Evolutionary conservation across 306 rosid species (phyloP).

Genomic region (Glycine latifolia): DNA sequence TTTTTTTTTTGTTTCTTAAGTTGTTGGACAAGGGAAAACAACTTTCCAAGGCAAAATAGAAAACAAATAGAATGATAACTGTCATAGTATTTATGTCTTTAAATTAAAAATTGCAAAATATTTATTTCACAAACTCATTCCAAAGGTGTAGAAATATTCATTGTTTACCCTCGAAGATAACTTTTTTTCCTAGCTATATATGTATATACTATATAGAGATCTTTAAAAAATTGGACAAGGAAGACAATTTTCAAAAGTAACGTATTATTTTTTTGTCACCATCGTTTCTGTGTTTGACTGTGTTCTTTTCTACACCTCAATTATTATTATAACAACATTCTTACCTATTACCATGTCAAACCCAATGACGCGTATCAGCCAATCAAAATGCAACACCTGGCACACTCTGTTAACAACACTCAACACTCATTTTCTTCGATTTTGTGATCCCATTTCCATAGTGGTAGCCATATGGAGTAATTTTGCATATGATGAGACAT

Average conservation of each 20-base stretch:
- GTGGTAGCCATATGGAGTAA: neutral
- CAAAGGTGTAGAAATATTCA: neutral
- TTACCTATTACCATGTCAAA: conserved; percentile 2
- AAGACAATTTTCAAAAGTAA: neutral
- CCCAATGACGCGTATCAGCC: conserved; percentile 56
- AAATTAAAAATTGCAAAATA: neutral
- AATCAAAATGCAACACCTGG: no score
- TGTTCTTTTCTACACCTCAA: neutral
- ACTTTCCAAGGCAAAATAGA: neutral
- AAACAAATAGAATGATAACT: neutral
- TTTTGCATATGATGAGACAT: neutral
- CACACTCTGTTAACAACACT: neutral
- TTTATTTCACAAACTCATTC: neutral
- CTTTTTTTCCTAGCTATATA: neutral
- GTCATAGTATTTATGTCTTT: neutral
- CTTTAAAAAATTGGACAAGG: neutral
- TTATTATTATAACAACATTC: neutral
- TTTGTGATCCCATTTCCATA: neutral
- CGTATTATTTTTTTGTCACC: neutral
- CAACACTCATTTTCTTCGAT: neutral
- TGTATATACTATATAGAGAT: no score
- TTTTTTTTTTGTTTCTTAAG: no score
- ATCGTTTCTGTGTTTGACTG: neutral
- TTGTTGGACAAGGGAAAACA: neutral
- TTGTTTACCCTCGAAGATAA: neutral